Evolutionary conservation across 2,329 filamentous ascomycete genomes (phyloP).

Genomic region (Cadophora malorum): DNA sequence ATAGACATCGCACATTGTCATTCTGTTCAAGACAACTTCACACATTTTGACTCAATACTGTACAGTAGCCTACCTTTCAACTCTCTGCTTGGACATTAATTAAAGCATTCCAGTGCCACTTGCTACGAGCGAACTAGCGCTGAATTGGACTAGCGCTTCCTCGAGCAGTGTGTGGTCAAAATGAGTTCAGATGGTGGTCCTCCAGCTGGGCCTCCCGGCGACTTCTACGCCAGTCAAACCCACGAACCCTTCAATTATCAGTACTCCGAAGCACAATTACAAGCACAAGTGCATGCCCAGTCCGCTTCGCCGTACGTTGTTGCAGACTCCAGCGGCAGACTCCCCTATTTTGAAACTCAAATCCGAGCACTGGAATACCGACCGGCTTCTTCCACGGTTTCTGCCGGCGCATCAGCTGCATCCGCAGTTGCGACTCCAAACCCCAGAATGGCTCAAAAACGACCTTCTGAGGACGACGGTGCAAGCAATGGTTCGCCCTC

Average conservation of each 20-base stretch:
- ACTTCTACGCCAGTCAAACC: conserved; percentile 20
- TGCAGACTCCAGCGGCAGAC: conserved; percentile 13
- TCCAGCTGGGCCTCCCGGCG: background rate
- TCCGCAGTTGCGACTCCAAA: background rate
- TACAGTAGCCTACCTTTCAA: background rate
- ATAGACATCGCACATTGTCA: background rate
- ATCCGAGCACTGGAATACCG: conserved; percentile 26
- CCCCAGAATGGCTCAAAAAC: conserved; percentile 40
- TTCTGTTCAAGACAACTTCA: background rate
- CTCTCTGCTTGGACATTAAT: background rate
- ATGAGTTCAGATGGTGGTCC: background rate
- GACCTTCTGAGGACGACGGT: conserved; percentile 34
- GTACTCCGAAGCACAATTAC: conserved; percentile 18
- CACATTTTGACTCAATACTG: background rate
- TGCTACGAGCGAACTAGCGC: background rate
- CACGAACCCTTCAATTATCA: conserved; percentile 17
- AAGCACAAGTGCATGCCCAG: conserved; percentile 25
- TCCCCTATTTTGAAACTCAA: conserved; percentile 23
- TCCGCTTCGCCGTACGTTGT: conserved; percentile 16
- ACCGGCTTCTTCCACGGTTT: conserved; percentile 39
- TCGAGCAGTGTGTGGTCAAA: background rate
- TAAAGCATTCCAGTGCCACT: background rate
- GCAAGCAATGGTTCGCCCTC: conserved; percentile 28
- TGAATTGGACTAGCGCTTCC: background rate
- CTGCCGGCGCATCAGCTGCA: conserved; percentile 27